Percentiles rank a stretch among this genome's conserved stretches.
Conservation (phyloP, 306 rosid genomes). For the Malus orientalis region DNA sequence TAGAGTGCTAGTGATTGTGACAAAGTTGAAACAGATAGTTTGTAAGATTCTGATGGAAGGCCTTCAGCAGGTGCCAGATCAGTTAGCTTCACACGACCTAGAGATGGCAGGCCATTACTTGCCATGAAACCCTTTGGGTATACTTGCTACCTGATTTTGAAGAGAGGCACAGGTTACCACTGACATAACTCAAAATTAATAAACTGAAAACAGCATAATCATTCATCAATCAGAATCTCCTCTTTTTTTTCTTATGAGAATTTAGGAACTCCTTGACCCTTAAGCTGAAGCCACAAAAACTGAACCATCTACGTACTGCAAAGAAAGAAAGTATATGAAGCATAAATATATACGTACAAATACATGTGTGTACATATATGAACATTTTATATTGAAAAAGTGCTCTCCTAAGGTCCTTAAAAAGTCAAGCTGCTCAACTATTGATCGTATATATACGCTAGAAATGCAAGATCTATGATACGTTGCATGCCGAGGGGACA, state of each 20-base stretch:
- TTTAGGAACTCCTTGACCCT: background rate
- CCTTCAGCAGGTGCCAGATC: constrained; percentile 86
- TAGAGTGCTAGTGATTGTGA: constrained; percentile 83
- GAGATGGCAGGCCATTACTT: constrained; percentile 70
- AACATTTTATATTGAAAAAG: background rate
- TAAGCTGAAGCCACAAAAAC: background rate
- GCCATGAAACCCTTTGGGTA: constrained; percentile 55
- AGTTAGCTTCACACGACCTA: constrained; percentile 84
- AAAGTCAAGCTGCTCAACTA: background rate
- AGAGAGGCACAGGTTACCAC: constrained; percentile 10
- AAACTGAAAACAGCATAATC: background rate
- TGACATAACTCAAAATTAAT: background rate
- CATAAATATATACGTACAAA: background rate
- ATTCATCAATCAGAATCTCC: background rate
- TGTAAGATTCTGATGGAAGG: constrained; percentile 72
- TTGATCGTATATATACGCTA: background rate
- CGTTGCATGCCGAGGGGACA: background rate
- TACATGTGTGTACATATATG: background rate
- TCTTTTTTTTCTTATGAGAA: background rate
- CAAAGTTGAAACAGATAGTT: constrained; percentile 67
- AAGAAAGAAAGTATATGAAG: background rate
- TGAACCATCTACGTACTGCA: background rate
- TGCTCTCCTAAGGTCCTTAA: background rate
- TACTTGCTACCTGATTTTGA: constrained; percentile 19
- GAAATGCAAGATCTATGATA: background rate